These are phyloP conservation scores for Geranomyces variabilis DNA, from an alignment of 192 early-diverging fungal species.

Conservation along the genomic window DNA sequence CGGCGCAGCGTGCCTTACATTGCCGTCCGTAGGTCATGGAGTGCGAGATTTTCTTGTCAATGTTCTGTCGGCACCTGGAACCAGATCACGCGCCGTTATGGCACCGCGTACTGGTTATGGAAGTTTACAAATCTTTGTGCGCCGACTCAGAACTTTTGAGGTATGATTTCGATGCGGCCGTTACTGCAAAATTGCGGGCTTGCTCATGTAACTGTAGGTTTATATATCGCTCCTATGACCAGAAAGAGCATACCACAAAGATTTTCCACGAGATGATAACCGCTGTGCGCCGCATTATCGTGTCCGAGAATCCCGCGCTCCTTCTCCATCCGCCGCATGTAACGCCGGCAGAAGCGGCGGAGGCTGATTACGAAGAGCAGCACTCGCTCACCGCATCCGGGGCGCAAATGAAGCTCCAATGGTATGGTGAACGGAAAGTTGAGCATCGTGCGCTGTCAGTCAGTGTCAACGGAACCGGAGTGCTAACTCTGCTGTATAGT, in stretches of 20 bases:
- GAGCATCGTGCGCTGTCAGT: background rate
- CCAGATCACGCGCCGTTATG: constrained; percentile 73
- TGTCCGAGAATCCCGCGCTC: constrained; percentile 68
- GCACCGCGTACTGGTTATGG: constrained; percentile 80
- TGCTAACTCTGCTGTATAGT: constrained; percentile 34
- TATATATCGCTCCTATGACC: constrained; percentile 80
- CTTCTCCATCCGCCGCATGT: constrained; percentile 35
- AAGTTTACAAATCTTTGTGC: constrained; percentile 74
- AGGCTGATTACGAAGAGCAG: constrained; percentile 23
- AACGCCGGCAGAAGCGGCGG: constrained; percentile 18
- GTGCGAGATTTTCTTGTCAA: constrained; percentile 92
- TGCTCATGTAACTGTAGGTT: constrained; percentile 29
- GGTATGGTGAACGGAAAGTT: constrained; percentile 46
- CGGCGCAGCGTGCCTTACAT: constrained; percentile 29
- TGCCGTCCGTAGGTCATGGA: constrained; percentile 67
- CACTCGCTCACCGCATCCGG: constrained; percentile 46
- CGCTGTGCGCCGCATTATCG: constrained; percentile 69
- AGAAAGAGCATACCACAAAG: constrained; percentile 70
- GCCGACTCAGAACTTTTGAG: constrained; percentile 64
- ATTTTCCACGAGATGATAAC: constrained; percentile 82
- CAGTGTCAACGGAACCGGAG: background rate
- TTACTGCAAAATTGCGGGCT: background rate
- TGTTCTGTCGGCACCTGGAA: constrained; percentile 83
- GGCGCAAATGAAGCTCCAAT: constrained; percentile 72
- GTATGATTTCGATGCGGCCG: constrained; percentile 15